phyloP scores from a whole-genome alignment of 1,139 yeast genomes.

The Candida glucosophila region DNA sequence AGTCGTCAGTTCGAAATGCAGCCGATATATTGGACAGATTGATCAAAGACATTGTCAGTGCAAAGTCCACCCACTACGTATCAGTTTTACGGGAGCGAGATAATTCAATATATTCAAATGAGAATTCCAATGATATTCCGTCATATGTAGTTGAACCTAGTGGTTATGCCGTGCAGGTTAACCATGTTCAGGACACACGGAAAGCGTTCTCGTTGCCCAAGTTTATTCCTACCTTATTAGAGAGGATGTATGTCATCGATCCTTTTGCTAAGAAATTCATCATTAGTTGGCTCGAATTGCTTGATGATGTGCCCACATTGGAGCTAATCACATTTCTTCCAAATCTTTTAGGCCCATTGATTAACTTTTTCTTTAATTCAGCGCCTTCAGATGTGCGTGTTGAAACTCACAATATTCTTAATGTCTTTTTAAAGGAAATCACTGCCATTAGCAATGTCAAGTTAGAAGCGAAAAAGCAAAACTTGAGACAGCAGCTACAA shows the following conservation, averaged over 20 bases:
- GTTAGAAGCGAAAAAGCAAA: conserved; percentile 31
- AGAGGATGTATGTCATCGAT: conserved; percentile 84
- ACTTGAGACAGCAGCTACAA: conserved; percentile 8
- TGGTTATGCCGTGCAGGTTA: conserved; percentile 51
- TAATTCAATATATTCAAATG: conserved; percentile 25
- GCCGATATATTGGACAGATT: conserved; percentile 89
- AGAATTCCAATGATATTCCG: conserved; percentile 27
- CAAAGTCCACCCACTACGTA: conserved; percentile 84
- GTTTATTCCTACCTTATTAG: conserved; percentile 84
- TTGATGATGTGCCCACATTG: conserved; percentile 88
- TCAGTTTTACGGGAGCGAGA: conserved; percentile 63
- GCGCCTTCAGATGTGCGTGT: conserved; percentile 83
- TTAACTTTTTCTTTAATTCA: conserved; percentile 68
- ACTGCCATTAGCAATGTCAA: conserved; percentile 66
- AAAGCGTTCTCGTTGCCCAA: conserved; percentile 80
- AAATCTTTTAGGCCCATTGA: conserved; percentile 77
- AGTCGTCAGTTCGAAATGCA: conserved; percentile 88
- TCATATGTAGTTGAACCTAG: conserved; percentile 41
- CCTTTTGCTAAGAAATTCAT: conserved; percentile 89
- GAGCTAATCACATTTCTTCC: conserved; percentile 85
- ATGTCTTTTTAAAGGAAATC: conserved; percentile 72
- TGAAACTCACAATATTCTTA: conserved; percentile 73
- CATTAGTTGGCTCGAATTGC: conserved; percentile 85
- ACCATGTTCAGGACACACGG: conserved; percentile 52
- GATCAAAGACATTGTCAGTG: conserved; percentile 91